Base-by-base conservation (phyloP, 495 filamentous ascomycete species). In the Clohesyomyces aquaticus region DNA sequence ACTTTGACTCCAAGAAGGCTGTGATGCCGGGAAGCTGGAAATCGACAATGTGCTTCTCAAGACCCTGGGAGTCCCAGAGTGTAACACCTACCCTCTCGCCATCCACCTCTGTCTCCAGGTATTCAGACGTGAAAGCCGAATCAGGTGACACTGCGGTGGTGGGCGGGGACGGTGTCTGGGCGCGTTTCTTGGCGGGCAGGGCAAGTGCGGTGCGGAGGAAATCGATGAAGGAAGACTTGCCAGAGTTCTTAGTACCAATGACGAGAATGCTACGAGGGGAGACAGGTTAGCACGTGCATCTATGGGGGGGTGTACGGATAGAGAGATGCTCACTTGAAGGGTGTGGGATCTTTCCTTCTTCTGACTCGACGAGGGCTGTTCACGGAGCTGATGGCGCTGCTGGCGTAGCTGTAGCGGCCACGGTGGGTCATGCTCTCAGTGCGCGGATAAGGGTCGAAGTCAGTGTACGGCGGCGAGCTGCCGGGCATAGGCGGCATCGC, bases 371-470 rank as follows among this genome's bases (percentile, higher is more conserved):
- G 85, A 45, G 94, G 94, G 77, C 91, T 96, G 80, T 96, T 96
- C 77, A 96, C 87, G 60, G 90, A 91, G 77, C 91, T 96, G 52
- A 91, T 82, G 28, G 90, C 88, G 76, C 89, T 95, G 77, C 91
- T 96, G 52, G 93, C 94, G 73, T 97, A 97, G 77, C 93, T 97
- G 77, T 96, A 96, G 48, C 94, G 90, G 52, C 94, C 92, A 68
- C 94, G 91, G 77, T 98, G 87, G 56, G 95, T 91, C 91, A 98
- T 97, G 81, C 94, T 98, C 77, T 92, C 90, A 27, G 88, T 86
- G 29, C 88, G 82, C 43, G 89, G 84, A 74, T 93, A 93, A 21
- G 91, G 88, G 71, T 96, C 91, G 53, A 71, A 79, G 56, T 81
- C 74, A 27, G 70, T 73, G 63, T 72, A 73, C 1, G 48, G 42